Base-by-base conservation (phyloP, 305 asterid genomes). In the Fraxinus angustifolia region DNA sequence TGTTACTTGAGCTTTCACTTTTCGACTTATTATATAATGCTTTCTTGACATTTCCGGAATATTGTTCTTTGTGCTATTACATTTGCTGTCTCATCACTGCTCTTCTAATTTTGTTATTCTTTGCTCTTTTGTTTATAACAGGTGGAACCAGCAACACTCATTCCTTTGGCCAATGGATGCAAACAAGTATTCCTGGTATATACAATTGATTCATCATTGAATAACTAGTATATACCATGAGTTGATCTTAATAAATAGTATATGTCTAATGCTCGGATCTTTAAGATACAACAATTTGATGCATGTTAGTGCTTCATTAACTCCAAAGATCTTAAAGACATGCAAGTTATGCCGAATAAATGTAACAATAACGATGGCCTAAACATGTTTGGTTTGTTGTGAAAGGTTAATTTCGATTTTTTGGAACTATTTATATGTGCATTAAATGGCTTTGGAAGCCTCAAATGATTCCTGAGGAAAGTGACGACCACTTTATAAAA, bases 131-230 rank as follows among this genome's bases (percentile, higher is more conserved):
- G 65, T 86, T 72, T 83, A 71, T 84, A 81, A 91, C 89, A 96
- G 99, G 95, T 96, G 87, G 99, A 96, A 87, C 97, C 97, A 21
- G 94, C 98, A 78, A 94, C 94, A 34, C 94, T 96, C 50, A 88
- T 96, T 76, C 99, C 99, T 26, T 88, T 96, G 87, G 92, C 97
- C 84, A 93, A 85, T 83, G 99, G 99, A 79, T 96, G 99, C 87
- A 96, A 96, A 89, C 98, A 96, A 91, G 98, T 96, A 62, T 93
- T 96, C 86, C 89, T 96, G 94, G 99, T 96, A 93, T 72, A 88
- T 73, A 60, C 72, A 34, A 33, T 72, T 33, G 53, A 34, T 71
- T 77, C 50, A 40, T 82, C 50, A 72, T 35, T 34, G n/a, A 72
- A 8, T 72, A 72, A 72, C 7, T 21, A 72, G 16, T n/a, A n/a